Evolutionary conservation across 2,329 filamentous ascomycete genomes (phyloP), one percentile per base, ranked within the genome.

Genomic region (Colletotrichum tofieldiae): DNA sequence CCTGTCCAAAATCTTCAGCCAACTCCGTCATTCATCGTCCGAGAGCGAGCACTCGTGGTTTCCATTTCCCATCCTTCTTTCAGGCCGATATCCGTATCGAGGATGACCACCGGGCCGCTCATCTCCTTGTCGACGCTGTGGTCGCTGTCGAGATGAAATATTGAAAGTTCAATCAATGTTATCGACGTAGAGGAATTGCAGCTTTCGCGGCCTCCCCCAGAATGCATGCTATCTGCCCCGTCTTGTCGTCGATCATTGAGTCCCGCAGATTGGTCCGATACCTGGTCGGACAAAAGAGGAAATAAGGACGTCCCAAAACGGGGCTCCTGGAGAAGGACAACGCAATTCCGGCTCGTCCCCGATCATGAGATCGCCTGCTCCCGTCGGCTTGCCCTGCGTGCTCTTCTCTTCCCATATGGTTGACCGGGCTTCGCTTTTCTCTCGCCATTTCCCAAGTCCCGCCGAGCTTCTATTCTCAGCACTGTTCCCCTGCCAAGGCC

Each of bases 181-280:
- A 43, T 56, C 35, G 52, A 39, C 20, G n/a, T 37, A 12, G 32
- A 12, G 23, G 52, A 56, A 64, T 47, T 60, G 45, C 39, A 39
- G 59, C 60, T 60, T 72, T 49, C 54, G 59, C 18, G 54, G 39
- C 60, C 52, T 69, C 60, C 69, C 59, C 65, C 65, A 72, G 60
- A 69, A 43, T 32, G 23, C 45, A 59, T 45, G 60, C 59, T 47
- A 60, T 43, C 52, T 47, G 60, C 69, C 69, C 69, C 65, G 54
- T 55, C 45, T 64, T 26, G 11, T 47, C 39, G 69, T 69, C 69
- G 69, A 72, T 72, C 69, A 72, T 72, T 69, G 59, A 67, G 54
- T 60, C 45, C 69, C 65, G 59, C 65, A 72, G 59, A 72, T 72
- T 72, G 65, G 58, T 29, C 49, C 52, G 32, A 55, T 64, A 16